phyloP scores from a whole-genome alignment of 2,329 filamentous ascomycete genomes.

The Botrytis galanthina region DNA sequence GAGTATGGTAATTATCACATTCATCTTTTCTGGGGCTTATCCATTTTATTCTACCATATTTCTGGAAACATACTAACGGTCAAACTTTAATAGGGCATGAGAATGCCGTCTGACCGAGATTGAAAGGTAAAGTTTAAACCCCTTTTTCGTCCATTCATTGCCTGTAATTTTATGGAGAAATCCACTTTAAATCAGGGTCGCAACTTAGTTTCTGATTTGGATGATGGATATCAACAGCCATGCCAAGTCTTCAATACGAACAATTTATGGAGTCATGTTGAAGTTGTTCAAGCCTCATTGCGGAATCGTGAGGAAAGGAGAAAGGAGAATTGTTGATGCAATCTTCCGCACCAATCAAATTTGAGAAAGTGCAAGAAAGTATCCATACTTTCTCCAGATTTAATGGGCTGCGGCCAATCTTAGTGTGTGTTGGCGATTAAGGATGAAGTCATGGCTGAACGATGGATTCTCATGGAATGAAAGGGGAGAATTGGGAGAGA shows the following conservation, averaged over 20 bases:
- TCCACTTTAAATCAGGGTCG: not conserved
- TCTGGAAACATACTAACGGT: not conserved
- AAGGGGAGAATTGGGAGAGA: not conserved
- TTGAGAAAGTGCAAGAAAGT: not conserved
- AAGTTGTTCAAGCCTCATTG: conserved; percentile 4
- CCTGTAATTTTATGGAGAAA: not conserved
- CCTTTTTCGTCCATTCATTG: not conserved
- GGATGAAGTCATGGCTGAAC: conserved; percentile 3
- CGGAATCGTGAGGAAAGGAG: not conserved
- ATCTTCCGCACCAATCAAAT: conserved; percentile 6
- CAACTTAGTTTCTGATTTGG: not conserved
- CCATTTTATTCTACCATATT: not conserved
- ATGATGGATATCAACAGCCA: not conserved
- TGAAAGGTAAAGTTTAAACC: not conserved
- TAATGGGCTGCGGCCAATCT: not conserved
- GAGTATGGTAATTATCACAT: not conserved
- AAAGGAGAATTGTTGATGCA: conserved; percentile 8
- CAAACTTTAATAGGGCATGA: not conserved
- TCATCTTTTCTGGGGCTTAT: not conserved
- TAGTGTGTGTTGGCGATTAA: not conserved
- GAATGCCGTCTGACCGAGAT: not conserved
- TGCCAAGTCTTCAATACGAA: conserved; percentile 6
- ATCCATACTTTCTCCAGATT: not conserved
- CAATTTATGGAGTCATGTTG: not conserved
- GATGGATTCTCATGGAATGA: not conserved